Percentiles rank a stretch among this genome's conserved stretches.
These are phyloP conservation scores for Inosperma sp. DNA, from an alignment of 768 basidiomycete genomes.

Conservation along the genomic window DNA sequence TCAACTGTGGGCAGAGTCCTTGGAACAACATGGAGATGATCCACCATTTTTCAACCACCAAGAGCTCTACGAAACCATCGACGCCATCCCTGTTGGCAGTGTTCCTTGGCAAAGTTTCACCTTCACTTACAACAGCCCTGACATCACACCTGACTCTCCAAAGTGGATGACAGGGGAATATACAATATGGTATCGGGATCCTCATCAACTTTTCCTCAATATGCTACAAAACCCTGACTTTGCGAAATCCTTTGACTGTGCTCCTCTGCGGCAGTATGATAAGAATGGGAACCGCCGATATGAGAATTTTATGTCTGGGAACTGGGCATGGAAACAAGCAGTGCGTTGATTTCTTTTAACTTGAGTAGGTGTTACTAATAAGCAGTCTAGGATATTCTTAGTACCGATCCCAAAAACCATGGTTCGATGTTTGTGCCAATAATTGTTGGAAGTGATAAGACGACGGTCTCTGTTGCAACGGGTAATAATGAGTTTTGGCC, in stretches of 20 bases:
- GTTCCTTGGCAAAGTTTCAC: slow-evolving; percentile 33
- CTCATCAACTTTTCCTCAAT: slow-evolving; percentile 22
- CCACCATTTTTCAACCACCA: slow-evolving; percentile 28
- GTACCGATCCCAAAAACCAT: slow-evolving; percentile 18
- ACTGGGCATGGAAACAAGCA: slow-evolving; percentile 38
- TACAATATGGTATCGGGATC: slow-evolving; percentile 17
- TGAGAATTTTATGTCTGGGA: slow-evolving; percentile 37
- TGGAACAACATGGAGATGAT: background rate
- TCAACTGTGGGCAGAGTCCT: slow-evolving; percentile 14
- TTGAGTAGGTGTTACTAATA: slow-evolving; percentile 26
- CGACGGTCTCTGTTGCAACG: slow-evolving; percentile 36
- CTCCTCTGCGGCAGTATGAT: slow-evolving; percentile 24
- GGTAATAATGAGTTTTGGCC: slow-evolving; percentile 35
- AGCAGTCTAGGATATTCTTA: slow-evolving; percentile 17
- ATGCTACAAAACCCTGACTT: slow-evolving; percentile 34
- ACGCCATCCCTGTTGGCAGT: slow-evolving; percentile 29
- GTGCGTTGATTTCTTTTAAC: slow-evolving; percentile 26
- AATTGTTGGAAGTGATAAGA: slow-evolving; percentile 37
- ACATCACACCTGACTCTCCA: background rate
- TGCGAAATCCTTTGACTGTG: slow-evolving; percentile 27
- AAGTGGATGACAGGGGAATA: background rate
- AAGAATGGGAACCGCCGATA: slow-evolving; percentile 25
- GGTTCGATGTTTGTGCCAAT: slow-evolving; percentile 31
- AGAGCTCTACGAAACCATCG: slow-evolving; percentile 31
- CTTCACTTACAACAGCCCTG: slow-evolving; percentile 23